Conservation (phyloP, 1,284 basidiomycete species). For the Ustilago xerochloae region DNA sequence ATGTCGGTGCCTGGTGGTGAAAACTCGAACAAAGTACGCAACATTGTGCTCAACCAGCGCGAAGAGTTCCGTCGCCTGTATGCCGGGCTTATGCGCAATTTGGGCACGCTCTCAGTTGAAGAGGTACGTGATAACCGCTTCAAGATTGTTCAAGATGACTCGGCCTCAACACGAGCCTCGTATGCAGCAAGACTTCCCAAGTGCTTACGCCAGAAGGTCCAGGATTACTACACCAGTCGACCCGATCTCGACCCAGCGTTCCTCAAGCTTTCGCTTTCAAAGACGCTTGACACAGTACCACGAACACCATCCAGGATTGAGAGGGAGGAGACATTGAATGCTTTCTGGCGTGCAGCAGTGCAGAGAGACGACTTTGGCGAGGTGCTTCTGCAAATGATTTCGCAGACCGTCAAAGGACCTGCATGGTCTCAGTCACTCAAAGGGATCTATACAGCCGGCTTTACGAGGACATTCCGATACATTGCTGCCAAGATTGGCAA, state of each 20-base stretch:
- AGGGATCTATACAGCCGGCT: slow-evolving; percentile 65
- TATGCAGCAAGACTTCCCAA: slow-evolving; percentile 55
- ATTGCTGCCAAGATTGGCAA: slow-evolving; percentile 64
- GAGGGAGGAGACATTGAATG: slow-evolving; percentile 37
- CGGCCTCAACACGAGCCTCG: slow-evolving; percentile 38
- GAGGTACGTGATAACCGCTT: slow-evolving; percentile 45
- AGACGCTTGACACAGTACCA: slow-evolving; percentile 35
- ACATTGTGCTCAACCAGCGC: slow-evolving; percentile 76
- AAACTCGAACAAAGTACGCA: slow-evolving; percentile 91
- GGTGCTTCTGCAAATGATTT: slow-evolving; percentile 53
- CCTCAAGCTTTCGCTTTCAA: slow-evolving; percentile 54
- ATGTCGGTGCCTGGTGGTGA: slow-evolving; percentile 91
- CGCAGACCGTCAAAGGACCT: slow-evolving; percentile 55
- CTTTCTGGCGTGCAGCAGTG: slow-evolving; percentile 55
- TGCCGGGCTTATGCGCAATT: slow-evolving; percentile 71
- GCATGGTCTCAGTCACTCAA: slow-evolving; percentile 65
- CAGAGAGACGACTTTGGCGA: slow-evolving; percentile 52
- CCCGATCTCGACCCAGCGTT: slow-evolving; percentile 57
- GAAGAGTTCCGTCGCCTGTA: slow-evolving; percentile 89
- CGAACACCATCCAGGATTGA: slow-evolving; percentile 24
- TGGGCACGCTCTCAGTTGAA: slow-evolving; percentile 57
- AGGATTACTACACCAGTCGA: slow-evolving; percentile 46
- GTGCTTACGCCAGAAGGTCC: slow-evolving; percentile 52
- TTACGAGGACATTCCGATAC: slow-evolving; percentile 59
- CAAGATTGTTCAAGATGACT: slow-evolving; percentile 52